Evolutionary conservation across 2,329 filamentous ascomycete species (phyloP).

Genomic region (Monilinia fructigena): DNA sequence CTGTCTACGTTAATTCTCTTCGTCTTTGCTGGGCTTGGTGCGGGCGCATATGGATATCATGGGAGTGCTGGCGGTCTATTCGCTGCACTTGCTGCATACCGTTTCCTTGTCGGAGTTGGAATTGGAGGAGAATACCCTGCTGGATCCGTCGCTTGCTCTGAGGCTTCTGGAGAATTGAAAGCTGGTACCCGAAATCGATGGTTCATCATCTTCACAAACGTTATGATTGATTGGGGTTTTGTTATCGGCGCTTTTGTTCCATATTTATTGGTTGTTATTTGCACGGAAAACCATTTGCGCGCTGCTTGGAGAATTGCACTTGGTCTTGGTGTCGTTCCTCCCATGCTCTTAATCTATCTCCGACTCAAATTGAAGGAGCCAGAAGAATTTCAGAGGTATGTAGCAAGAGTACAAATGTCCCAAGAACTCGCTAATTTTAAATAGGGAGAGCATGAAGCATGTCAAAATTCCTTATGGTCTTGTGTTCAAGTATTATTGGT

Average conservation of each 20-base stretch:
- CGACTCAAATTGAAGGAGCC: conserved; percentile 75
- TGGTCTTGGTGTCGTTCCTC: conserved; percentile 76
- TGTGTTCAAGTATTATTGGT: conserved; percentile 68
- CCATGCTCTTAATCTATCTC: conserved; percentile 66
- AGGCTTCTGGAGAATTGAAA: conserved; percentile 80
- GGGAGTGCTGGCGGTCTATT: conserved; percentile 71
- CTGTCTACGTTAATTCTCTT: conserved; percentile 81
- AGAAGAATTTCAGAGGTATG: conserved; percentile 62
- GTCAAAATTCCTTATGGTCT: conserved; percentile 55
- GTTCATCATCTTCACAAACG: conserved; percentile 89
- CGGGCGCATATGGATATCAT: conserved; percentile 72
- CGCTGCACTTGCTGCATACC: conserved; percentile 75
- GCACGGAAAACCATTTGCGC: conserved; percentile 56
- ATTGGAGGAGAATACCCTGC: conserved; percentile 82
- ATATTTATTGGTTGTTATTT: conserved; percentile 60
- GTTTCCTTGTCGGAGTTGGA: conserved; percentile 68
- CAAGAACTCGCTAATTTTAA: conserved; percentile 15
- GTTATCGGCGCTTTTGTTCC: conserved; percentile 72
- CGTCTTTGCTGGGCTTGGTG: conserved; percentile 75
- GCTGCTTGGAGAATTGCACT: conserved; percentile 81
- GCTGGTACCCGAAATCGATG: conserved; percentile 79
- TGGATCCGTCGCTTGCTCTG: conserved; percentile 79
- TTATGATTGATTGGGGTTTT: conserved; percentile 83
- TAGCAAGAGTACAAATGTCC: not conserved
- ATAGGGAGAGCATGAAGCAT: conserved; percentile 41